Evolutionary conservation across 2,329 filamentous ascomycete species (phyloP), one percentile per base, ranked within the genome.

Genomic region (Fusarium graminum): DNA sequence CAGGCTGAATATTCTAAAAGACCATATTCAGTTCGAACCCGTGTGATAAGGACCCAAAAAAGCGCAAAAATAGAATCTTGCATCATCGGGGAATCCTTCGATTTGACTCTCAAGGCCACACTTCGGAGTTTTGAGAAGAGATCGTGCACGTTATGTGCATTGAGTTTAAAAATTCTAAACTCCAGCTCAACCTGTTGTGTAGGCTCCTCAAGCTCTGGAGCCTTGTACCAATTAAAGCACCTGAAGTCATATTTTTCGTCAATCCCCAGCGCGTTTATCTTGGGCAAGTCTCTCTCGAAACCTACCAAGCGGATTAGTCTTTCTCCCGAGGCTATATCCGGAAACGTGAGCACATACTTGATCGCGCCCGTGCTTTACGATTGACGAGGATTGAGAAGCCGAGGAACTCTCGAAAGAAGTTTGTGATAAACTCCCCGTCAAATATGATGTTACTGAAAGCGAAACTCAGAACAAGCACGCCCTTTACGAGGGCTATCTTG

Each of bases 11-110:
- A 3, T 16, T 16, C 29, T 65, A 25, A 11, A 16, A 19, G 7
- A 7, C 36, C 16, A 13, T 42, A 40, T 12, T 55, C 22, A 9
- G 25, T 43, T 10, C 69, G 66, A 25, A 45, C 41, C 13, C 59
- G 56, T 41, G 63, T 61, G n/a, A 71, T 68, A 13, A 34, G 29
- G 17, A 50, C 19, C 69, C 69, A 71, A 4, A 71, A 57, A 11
- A 68, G 44, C 13, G 61, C 66, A 34, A 71, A 52, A 16, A 66
- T 32, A 38, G 50, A 66, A 29, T 69, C 66, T 39, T 71, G 59
- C 16, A 57, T 53, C 17, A 46, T 14, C 6, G 41, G 50, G 9
- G 45, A 26, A 8, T 43, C 29, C 3, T 13, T 6, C 4, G 16
- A 19, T 4, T 44, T 28, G 7, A 32, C 13, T n/a, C 4, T 7